phyloP scores from a whole-genome alignment of 805 yeast species.

The Yamadazyma laniorum region DNA sequence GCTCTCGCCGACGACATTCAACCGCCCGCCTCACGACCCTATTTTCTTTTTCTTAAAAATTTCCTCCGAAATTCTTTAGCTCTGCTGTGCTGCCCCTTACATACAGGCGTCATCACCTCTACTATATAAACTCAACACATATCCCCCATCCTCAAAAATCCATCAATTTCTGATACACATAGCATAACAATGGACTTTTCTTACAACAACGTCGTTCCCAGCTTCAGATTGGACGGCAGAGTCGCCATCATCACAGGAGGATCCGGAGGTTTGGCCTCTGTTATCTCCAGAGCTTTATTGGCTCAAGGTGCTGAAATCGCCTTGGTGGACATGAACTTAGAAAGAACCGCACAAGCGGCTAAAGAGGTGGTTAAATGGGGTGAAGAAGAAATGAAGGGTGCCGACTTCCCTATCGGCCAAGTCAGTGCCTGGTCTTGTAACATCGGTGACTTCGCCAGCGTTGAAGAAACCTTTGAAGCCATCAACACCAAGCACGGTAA shows the following conservation, averaged over 20 bases:
- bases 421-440: constrained; percentile 72
- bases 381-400: constrained; percentile 36
- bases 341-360: constrained; percentile 56
- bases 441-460: constrained; percentile 62
- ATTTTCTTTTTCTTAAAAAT: constrained; percentile 7
- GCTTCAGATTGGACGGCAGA: constrained; percentile 66
- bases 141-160: no score
- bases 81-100: constrained; percentile 2
- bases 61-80: constrained; percentile 9
- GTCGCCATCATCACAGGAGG: constrained; percentile 78
- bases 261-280: constrained; percentile 72
- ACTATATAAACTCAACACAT: constrained; percentile 6
- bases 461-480: constrained; percentile 52
- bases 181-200: constrained; percentile 27
- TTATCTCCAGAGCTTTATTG: constrained; percentile 61
- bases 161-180: no score
- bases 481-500: constrained; percentile 58
- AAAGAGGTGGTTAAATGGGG: constrained; percentile 49
- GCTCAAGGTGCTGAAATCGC: constrained; percentile 81
- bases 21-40: no score
- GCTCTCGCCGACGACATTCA: no score
- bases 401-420: constrained; percentile 30
- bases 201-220: constrained; percentile 53
- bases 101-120: constrained; percentile 1
- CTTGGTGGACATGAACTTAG: constrained; percentile 63